Evolutionary conservation across 768 basidiomycete species (phyloP).

Genomic region (Trametopsis cervina): DNA sequence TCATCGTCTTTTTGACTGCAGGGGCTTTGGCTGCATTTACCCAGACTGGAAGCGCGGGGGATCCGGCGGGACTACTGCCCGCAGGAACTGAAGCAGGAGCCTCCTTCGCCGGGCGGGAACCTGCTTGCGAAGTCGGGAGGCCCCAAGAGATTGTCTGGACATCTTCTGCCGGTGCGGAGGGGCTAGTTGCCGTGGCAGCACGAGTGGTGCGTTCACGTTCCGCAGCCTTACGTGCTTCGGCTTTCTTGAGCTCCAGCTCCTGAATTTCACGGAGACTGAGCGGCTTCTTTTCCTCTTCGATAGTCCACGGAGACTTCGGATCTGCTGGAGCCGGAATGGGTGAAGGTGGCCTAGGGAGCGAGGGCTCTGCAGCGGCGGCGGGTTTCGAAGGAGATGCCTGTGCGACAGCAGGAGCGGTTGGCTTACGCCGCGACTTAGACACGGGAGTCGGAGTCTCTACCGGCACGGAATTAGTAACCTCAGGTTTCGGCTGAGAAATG

Average conservation of each 20-base stretch:
- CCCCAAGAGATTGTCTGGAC: conserved; percentile 75
- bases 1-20: conserved; percentile 83
- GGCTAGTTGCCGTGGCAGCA: conserved; percentile 28
- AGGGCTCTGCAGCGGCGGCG: not conserved
- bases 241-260: conserved; percentile 80
- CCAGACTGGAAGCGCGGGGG: conserved; percentile 50
- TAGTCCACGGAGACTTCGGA: conserved; percentile 24
- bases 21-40: conserved; percentile 51
- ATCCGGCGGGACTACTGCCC: conserved; percentile 18
- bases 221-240: conserved; percentile 67
- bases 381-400: conserved; percentile 10
- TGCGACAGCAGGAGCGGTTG: conserved; percentile 4
- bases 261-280: conserved; percentile 91
- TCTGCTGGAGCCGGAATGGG: conserved; percentile 13
- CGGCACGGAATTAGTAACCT: conserved; percentile 11
- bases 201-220: conserved; percentile 61
- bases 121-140: conserved; percentile 76
- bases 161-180: conserved; percentile 41
- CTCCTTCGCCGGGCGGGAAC: conserved; percentile 47
- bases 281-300: conserved; percentile 54
- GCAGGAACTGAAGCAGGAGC: conserved; percentile 26
- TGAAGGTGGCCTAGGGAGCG: conserved; percentile 3
- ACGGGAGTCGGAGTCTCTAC: conserved; percentile 6
- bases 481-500: conserved; percentile 3
- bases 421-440: conserved; percentile 16